Conservation (phyloP, 202 grass and related monocot genomes). For the Setaria italica region DNA sequence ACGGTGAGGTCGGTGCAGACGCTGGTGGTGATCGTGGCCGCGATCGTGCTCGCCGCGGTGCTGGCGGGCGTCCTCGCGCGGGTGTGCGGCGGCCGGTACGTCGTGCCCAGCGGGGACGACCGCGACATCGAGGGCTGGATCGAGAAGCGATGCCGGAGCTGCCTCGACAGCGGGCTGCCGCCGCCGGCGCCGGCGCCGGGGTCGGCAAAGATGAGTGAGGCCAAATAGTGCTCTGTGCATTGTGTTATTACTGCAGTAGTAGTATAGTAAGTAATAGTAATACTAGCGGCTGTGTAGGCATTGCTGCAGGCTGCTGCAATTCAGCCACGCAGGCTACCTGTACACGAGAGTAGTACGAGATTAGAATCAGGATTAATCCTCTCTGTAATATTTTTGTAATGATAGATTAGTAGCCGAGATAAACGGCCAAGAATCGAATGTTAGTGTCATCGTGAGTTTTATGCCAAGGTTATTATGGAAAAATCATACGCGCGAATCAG, state of each 20-base stretch:
- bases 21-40: conserved; percentile 85
- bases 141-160: conserved; percentile 74
- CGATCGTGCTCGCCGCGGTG: conserved; percentile 77
- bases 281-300: background rate
- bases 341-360: background rate
- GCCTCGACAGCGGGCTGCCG: conserved; percentile 79
- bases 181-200: background rate
- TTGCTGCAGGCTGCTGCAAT: background rate
- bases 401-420: background rate
- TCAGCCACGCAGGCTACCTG: background rate
- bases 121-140: conserved; percentile 76
- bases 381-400: background rate
- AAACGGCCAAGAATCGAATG: background rate
- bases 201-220: conserved; percentile 47
- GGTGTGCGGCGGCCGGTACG: conserved; percentile 68
- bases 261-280: background rate
- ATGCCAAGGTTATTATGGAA: too few relatives aligned
- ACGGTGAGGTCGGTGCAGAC: conserved; percentile 71
- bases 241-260: background rate
- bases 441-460: background rate
- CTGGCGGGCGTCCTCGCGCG: conserved; percentile 76
- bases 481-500: background rate
- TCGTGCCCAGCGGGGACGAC: conserved; percentile 52
- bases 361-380: conserved; percentile 12
- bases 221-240: conserved; percentile 43